These are phyloP conservation scores for Cardamine chenopodiifolia DNA, from an alignment of 345 rosid species.

Conservation along the genomic window DNA sequence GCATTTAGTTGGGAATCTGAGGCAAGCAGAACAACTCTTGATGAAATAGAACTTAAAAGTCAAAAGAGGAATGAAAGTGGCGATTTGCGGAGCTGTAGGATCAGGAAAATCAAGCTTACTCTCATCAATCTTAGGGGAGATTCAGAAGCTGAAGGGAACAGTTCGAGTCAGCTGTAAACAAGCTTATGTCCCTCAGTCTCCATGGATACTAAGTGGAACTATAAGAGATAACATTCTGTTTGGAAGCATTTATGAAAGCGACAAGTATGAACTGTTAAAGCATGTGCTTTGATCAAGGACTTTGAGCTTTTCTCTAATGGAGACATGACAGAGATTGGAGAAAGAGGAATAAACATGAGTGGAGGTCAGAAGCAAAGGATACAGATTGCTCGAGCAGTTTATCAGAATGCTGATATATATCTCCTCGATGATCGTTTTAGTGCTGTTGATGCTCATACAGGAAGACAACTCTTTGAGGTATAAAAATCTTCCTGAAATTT, in stretches of 20 bases:
- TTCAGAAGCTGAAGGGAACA: constrained; percentile 66
- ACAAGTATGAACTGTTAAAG: constrained; percentile 68
- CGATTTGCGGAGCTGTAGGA: constrained; percentile 86
- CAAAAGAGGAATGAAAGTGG: constrained; percentile 83
- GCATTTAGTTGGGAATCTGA: constrained; percentile 72
- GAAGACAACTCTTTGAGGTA: constrained; percentile 82
- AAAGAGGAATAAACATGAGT: constrained; percentile 96
- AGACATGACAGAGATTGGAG: constrained; percentile 91
- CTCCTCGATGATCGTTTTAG: constrained; percentile 95
- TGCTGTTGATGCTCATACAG: constrained; percentile 97
- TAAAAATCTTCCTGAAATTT: constrained; percentile 10
- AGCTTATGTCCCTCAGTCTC: constrained; percentile 87
- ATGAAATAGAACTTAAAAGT: constrained; percentile 62
- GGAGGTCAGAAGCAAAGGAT: constrained; percentile 98
- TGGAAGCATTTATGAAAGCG: constrained; percentile 60
- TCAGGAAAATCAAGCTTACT: constrained; percentile 91
- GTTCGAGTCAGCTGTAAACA: constrained; percentile 78
- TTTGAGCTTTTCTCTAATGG: constrained; percentile 77
- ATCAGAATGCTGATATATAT: constrained; percentile 90
- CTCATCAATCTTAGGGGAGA: constrained; percentile 78
- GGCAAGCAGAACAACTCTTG: constrained; percentile 56
- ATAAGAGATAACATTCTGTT: constrained; percentile 85
- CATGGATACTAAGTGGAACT: constrained; percentile 87
- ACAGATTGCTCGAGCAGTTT: constrained; percentile 91
- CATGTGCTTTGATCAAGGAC: constrained; percentile 83